These are phyloP conservation scores for Chiua virens DNA, from an alignment of 768 basidiomycete species.

Conservation along the genomic window DNA sequence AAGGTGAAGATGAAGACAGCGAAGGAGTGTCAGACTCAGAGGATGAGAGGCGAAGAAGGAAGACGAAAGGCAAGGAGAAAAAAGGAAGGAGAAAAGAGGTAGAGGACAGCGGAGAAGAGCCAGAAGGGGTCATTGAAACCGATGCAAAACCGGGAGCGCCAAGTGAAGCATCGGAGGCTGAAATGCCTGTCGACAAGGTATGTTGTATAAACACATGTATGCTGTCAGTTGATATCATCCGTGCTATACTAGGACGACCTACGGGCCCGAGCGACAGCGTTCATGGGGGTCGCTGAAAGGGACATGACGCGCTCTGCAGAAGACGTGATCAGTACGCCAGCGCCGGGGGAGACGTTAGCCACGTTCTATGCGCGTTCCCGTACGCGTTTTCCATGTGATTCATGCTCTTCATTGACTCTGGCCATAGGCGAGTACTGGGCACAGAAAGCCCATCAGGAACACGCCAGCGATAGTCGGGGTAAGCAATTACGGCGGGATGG, in stretches of 20 bases:
- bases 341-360: constrained; percentile 82
- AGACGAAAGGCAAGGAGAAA: background rate
- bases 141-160: background rate
- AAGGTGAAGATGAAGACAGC: constrained; percentile 32
- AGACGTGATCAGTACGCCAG: constrained; percentile 74
- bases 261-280: constrained; percentile 43
- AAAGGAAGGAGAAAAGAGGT: constrained; percentile 18
- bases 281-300: constrained; percentile 68
- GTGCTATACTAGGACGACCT: constrained; percentile 36
- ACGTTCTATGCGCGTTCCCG: constrained; percentile 82
- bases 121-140: background rate
- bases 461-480: constrained; percentile 60
- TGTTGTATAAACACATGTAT: no score
- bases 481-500: constrained; percentile 78
- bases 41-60: constrained; percentile 2
- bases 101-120: constrained; percentile 32
- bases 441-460: constrained; percentile 58
- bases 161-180: constrained; percentile 11
- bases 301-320: constrained; percentile 56
- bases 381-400: constrained; percentile 34
- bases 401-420: background rate
- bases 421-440: constrained; percentile 77
- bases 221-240: background rate
- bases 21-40: constrained; percentile 12
- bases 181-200: constrained; percentile 9